Base-by-base conservation (phyloP, 495 filamentous ascomycete species). In the Penicillium coprophilum region DNA sequence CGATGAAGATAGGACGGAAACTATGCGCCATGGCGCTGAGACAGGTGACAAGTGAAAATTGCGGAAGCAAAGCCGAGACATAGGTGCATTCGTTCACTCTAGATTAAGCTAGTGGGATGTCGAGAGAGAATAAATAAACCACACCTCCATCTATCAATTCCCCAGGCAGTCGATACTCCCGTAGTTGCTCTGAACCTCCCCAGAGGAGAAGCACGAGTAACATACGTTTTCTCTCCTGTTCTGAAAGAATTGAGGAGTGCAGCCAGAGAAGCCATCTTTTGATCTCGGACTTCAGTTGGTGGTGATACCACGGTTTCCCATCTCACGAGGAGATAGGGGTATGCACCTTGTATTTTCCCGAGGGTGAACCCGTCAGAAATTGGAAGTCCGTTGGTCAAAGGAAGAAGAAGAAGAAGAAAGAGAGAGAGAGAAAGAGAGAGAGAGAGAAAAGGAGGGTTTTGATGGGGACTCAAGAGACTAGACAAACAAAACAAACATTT, bases 261-360 rank as follows among this genome's bases (percentile, higher is more conserved):
- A 52, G 61, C 58, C 64, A 67, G 64, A 67, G 64, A 67, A 58
- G 45, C 50, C 40, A 55, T 39, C 61, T 36, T 27, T 50, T 43
- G 17, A 56, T 67, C 55, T 67, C 58, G 64, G 64, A 67, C 56
- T 36, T 55, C 23, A 24, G 56, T 21, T 36, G 10, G 46, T 59
- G 56, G 30, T 19, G 46, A 60, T 55, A 56, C 53, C 63, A 63
- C 23, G 3, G 31, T 50, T 58, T 58, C 55, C 53, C 12, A 31
- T 20, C n/a, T 3, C 44, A 17, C 24, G 4, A 47, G 11, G 17
- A 36, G 21, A 47, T 32, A 59, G 55, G 39, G 58, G 50, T 57
- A 64, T 57, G 38, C 39, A 56, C 63, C 62, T 43, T 38, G 21
- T 53, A 19, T 30, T 24, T 41, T 32, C 44, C 39, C 41, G 41